Evolutionary conservation across 192 early-diverging fungal species (phyloP), one percentile per base, ranked within the genome.

Genomic region (Backusella luteola): DNA sequence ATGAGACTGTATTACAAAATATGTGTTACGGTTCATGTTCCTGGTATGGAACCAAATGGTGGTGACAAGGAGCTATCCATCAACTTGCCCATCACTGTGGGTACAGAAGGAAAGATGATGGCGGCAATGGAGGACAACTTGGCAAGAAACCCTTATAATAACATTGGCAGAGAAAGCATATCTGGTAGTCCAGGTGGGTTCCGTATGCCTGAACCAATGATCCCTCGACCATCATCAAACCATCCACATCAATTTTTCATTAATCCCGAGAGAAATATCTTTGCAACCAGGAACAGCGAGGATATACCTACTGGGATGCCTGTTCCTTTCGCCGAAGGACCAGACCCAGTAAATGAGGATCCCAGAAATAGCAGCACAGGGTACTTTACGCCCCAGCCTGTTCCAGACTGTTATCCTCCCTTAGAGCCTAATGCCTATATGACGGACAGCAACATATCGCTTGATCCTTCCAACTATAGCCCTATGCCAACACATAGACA

Each of bases 1-100:
- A 69, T 69, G 35, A 39, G 36, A 39, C 4, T 69, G 21, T 36
- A 69, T 29, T 69, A 69, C 35, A 69, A 69, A 69, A 69, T 69
- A 39, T 38, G 68, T 38, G 68, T 69, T 26, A 69, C 68, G 7
- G 21, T 38, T 5, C 19, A 69, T 12, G 21, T 69, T 6, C 36
- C 38, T 41, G 68, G 35, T 2, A n/a, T 41, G 11, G 68, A 41
- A 6, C 35, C 36, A 12, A 63, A 63, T 63, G 68, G 68, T 9
- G 35, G 38, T 3, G 68, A 69, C 19, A 69, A 39, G 21, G 38
- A 69, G 36, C 35, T 69, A 12, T 41, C 35, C 38, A 38, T 69
- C 11, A 69, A 69, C 34, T 23, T 69, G 23, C 68, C 68, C 7
- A 39, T 69, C 9, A 38, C 7, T 41, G 21, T 69, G 26, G 68